A percentile compares a stretch with the other conserved stretches of the same genome.
These are phyloP conservation scores for Neurospora hispaniola DNA, from an alignment of 495 filamentous ascomycete species.

Conservation along the genomic window DNA sequence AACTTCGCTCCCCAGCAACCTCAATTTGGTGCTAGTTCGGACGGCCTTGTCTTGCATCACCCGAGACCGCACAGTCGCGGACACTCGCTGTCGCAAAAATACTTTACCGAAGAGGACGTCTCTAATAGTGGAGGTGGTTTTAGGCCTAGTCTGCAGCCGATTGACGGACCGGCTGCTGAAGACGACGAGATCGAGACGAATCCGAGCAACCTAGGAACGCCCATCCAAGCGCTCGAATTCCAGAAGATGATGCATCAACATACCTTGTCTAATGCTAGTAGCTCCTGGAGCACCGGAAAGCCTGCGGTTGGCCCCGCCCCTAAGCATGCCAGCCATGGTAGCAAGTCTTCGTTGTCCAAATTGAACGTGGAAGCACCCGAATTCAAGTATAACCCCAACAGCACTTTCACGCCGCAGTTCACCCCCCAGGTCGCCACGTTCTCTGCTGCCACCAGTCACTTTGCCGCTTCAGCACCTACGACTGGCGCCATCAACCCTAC, in stretches of 20 bases:
- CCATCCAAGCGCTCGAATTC: constrained; percentile 35
- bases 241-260: constrained; percentile 28
- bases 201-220: constrained; percentile 60
- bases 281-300: constrained; percentile 39
- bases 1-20: constrained; percentile 29
- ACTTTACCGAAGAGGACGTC: constrained; percentile 36
- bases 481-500: constrained; percentile 49
- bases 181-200: constrained; percentile 67
- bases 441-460: constrained; percentile 25
- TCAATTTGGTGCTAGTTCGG: constrained; percentile 33
- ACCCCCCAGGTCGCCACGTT: constrained; percentile 19
- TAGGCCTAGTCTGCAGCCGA: constrained; percentile 17
- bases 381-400: constrained; percentile 69
- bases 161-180: constrained; percentile 32
- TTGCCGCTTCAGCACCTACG: constrained; percentile 19
- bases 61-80: constrained; percentile 51
- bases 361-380: constrained; percentile 82
- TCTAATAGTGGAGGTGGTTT: constrained; percentile 24
- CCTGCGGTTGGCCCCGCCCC: constrained; percentile 10
- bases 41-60: constrained; percentile 45
- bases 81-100: constrained; percentile 44
- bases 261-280: constrained; percentile 35
- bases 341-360: constrained; percentile 60
- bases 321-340: constrained; percentile 36
- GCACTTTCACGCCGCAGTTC: constrained; percentile 48